These are phyloP conservation scores for Asterochloris erici DNA, from an alignment of 139 green algal genomes.

Conservation along the genomic window DNA sequence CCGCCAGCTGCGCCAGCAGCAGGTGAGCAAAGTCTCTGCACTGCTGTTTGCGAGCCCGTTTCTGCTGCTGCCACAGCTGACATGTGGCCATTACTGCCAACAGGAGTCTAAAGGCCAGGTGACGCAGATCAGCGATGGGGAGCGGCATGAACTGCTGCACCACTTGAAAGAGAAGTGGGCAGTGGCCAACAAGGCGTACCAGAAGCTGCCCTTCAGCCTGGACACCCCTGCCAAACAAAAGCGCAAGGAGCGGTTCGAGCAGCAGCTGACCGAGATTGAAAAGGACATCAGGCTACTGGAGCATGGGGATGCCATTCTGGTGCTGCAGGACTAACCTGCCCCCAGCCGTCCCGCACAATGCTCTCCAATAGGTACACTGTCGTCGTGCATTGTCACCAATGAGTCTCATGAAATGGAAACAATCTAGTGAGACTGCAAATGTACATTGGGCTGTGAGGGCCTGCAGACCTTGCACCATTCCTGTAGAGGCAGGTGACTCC, in stretches of 20 bases:
- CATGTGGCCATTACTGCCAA: not conserved
- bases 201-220: constrained; percentile 68
- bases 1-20: constrained; percentile 40
- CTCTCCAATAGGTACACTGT: not conserved
- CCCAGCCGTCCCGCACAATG: not conserved
- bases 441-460: too few relatives aligned
- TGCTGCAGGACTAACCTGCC: constrained; percentile 37
- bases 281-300: constrained; percentile 74
- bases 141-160: constrained; percentile 62
- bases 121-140: constrained; percentile 45
- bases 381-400: too few relatives aligned
- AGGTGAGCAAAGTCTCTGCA: constrained; percentile 27
- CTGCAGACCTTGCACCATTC: too few relatives aligned
- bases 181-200: constrained; percentile 75
- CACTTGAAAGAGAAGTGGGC: constrained; percentile 88
- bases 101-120: constrained; percentile 30
- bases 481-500: too few relatives aligned
- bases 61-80: not conserved
- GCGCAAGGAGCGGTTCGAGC: constrained; percentile 66
- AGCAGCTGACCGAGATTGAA: constrained; percentile 69
- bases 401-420: too few relatives aligned
- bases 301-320: constrained; percentile 56
- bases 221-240: constrained; percentile 72
- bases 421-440: too few relatives aligned
- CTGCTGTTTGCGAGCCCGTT: too few relatives aligned